Percentiles rank a stretch among this genome's conserved stretches.
Conservation (phyloP, 2,329 filamentous ascomycete species). For the Samsoniella hepiali region DNA sequence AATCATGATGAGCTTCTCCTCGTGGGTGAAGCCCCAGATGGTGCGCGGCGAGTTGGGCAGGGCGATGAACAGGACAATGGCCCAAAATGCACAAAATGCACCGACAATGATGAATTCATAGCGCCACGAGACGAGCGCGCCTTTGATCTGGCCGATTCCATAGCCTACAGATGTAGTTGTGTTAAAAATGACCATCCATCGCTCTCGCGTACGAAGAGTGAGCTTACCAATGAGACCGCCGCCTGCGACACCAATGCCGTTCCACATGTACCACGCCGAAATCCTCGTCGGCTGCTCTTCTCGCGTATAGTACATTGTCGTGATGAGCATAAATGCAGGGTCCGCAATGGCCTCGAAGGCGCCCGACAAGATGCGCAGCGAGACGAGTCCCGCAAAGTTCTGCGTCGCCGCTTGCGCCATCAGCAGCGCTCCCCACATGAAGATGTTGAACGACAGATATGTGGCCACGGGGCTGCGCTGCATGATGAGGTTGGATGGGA, state of each 20-base stretch:
- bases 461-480: conserved; percentile 34
- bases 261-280: conserved; percentile 57
- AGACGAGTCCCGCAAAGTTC: conserved; percentile 54
- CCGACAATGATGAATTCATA: conserved; percentile 67
- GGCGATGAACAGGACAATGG: conserved; percentile 53
- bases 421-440: conserved; percentile 50
- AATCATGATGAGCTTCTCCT: conserved; percentile 53
- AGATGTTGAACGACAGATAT: conserved; percentile 46
- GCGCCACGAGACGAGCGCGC: conserved; percentile 57
- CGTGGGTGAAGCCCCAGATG: conserved; percentile 46
- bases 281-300: conserved; percentile 60
- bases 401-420: conserved; percentile 51
- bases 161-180: conserved; percentile 36
- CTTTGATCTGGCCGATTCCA: conserved; percentile 58
- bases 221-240: conserved; percentile 44
- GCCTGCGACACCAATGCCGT: conserved; percentile 56
- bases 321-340: conserved; percentile 58
- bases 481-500: conserved; percentile 32
- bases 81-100: conserved; percentile 57
- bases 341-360: conserved; percentile 57
- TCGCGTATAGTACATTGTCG: conserved; percentile 63
- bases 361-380: conserved; percentile 58
- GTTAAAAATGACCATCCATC: too few species aligned
- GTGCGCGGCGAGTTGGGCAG: conserved; percentile 57
- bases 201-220: too few species aligned